Conservation (phyloP, 495 filamentous ascomycete genomes). For the Annulohypoxylon nitens region DNA sequence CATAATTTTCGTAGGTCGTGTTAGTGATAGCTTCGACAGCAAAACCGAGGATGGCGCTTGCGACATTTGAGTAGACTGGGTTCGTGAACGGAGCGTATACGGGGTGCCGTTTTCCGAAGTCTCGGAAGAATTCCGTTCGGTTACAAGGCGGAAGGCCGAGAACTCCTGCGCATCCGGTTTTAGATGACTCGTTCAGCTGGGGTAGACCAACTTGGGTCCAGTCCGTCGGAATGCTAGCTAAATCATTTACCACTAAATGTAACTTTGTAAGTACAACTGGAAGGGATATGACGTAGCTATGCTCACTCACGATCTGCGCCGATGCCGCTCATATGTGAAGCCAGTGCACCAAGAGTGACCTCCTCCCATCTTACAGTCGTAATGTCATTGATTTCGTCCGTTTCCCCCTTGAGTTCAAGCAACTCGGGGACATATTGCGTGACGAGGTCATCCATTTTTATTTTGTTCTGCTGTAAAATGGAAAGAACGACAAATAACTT, state of each 20-base stretch:
- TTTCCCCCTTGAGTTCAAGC: conserved; percentile 45
- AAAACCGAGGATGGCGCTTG: conserved; percentile 55
- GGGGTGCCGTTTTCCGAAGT: conserved; percentile 53
- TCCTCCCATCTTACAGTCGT: conserved; percentile 55
- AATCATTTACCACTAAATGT: conserved; percentile 46
- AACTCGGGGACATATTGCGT: conserved; percentile 62
- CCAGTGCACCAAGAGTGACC: conserved; percentile 55
- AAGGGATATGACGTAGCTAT: neutral
- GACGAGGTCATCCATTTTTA: conserved; percentile 61
- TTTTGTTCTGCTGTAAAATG: conserved; percentile 53
- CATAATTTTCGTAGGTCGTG: conserved; percentile 48
- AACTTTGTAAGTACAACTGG: conserved; percentile 1
- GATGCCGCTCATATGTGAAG: conserved; percentile 56
- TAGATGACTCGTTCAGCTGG: conserved; percentile 39
- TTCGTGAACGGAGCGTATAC: conserved; percentile 54
- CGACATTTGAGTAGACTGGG: conserved; percentile 60
- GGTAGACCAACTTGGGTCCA: conserved; percentile 52
- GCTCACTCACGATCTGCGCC: conserved; percentile 49
- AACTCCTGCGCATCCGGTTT: conserved; percentile 53
- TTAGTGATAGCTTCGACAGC: conserved; percentile 56
- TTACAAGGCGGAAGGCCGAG: conserved; percentile 49
- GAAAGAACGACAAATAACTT: conserved; percentile 65
- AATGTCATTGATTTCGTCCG: conserved; percentile 45
- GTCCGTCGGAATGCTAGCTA: conserved; percentile 46
- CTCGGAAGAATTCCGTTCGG: conserved; percentile 53